Evolutionary conservation across 345 rosid genomes (phyloP), one percentile per base, ranked within the genome.

Genomic region (Lagerstroemia speciosa): DNA sequence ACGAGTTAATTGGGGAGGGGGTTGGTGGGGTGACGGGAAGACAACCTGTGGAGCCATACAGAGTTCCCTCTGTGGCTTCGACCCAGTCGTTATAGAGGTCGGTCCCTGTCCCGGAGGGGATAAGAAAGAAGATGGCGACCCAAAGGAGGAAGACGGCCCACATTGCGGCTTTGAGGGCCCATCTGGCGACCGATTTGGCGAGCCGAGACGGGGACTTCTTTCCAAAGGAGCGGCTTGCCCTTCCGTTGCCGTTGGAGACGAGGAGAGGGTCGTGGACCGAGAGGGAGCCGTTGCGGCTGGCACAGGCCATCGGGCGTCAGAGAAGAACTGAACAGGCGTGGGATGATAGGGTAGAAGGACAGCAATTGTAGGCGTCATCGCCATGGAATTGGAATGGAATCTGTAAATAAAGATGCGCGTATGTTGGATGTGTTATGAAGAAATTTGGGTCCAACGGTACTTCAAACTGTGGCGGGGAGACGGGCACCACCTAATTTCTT

Each of bases 41-140:
- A 41, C 38, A 30, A 79, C 82, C 82, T 64, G 69, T 45, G 27
- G 50, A 45, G 19, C 82, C 71, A 62, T 67, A 72, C 58, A 79
- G 65, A 27, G 79, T 70, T 46, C 57, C 53, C 29, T 50, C 37
- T 9, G 71, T 63, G 26, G 66, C 65, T 19, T 41, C 52, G 48
- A 66, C 68, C 71, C 68, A 73, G 3, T 57, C 41, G 19, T 17
- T 3, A 62, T 67, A 36, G 43, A 65, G 15, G 60, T 46, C 65
- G 41, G 41, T 34, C 24, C 71, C 72, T 22, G 67, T 40, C 3
- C 32, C 43, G 27, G 70, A 22, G 2, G 79, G 77, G 8, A 66
- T 63, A 10, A 73, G 17, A 48, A 79, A 73, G 55, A 79, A 57
- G 22, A 76, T 12, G 57, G 38, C 43, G 30, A 79, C 38, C 82